Evolutionary conservation across 192 early-diverging fungal genomes (phyloP).

Genomic region (Linnemannia hyalina): DNA sequence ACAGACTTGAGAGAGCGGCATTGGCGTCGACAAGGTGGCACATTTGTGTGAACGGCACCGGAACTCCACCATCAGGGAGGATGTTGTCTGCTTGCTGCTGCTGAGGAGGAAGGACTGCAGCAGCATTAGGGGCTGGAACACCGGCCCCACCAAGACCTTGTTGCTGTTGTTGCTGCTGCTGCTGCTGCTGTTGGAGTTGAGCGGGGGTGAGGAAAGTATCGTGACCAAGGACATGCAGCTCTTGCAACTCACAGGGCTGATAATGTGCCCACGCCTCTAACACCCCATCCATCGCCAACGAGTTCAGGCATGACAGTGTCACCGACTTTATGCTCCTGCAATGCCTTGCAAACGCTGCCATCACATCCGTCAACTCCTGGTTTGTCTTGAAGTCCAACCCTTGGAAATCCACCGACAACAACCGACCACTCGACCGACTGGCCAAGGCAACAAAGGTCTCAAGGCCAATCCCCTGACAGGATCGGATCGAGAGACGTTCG

Average conservation of each 20-base stretch:
- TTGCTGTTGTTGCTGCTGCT: slow-evolving; percentile 7
- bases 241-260: slow-evolving; percentile 17
- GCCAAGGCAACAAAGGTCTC: slow-evolving; percentile 38
- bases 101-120: neutral
- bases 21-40: slow-evolving; percentile 38
- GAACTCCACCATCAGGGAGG: neutral
- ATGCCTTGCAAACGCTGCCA: slow-evolving; percentile 32
- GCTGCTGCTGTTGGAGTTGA: slow-evolving; percentile 5
- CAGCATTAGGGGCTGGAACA: neutral
- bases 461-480: slow-evolving; percentile 34
- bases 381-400: slow-evolving; percentile 39
- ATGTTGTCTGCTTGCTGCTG: slow-evolving; percentile 1
- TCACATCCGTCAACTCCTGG: slow-evolving; percentile 38
- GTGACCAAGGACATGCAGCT: slow-evolving; percentile 48
- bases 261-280: slow-evolving; percentile 22
- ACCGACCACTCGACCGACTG: slow-evolving; percentile 12
- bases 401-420: slow-evolving; percentile 37
- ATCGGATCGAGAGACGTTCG: slow-evolving; percentile 43
- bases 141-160: neutral
- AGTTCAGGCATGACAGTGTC: slow-evolving; percentile 40
- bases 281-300: slow-evolving; percentile 34
- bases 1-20: slow-evolving; percentile 15
- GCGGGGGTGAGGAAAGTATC: slow-evolving; percentile 22
- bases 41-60: slow-evolving; percentile 37
- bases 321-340: slow-evolving; percentile 38